Evolutionary conservation across 2,329 filamentous ascomycete genomes (phyloP), one percentile per base, ranked within the genome.

Genomic region (Hypoxylon sp.): DNA sequence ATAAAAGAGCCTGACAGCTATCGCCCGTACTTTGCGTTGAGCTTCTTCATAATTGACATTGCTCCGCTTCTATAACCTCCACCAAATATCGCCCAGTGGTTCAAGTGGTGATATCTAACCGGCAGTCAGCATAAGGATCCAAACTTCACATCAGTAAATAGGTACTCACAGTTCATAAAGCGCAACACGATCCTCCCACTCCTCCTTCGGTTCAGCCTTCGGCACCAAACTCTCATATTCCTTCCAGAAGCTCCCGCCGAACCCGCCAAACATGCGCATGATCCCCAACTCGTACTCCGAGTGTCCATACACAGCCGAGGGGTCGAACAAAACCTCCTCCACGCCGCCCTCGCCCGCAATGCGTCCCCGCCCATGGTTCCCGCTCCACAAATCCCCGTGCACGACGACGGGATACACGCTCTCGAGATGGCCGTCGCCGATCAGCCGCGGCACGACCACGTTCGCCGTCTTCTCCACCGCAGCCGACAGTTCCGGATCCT

Each of bases 181-280:
- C 60, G 75, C 74, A 19, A 96, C 74, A 12, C 93, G 79, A 71
- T 97, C 92, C n/a, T 88, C 85, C 76, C 90, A 96, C 75, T 97
- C 92, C 7, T 81, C 83, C 7, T 77, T 79, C 0, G 92, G 92
- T 68, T 96, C 89, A 6, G 88, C 86, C 74, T 88, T 95, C 0
- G 88, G 88, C 35, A 92, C 84, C 16, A 91, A 66, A 27, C 75
- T 69, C 68, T 89, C 83, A 68, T 97, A 97, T 67, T 94, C 90
- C 21, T 79, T 79, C 78, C 89, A 85, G 64, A 96, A 96, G 1
- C 66, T 70, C 0, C 70, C 63, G 0, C 85, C 85, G 70, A 95
- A 96, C 0, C 93, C 93, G 0, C 92, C 92, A 78, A 97, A 97
- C 91, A 97, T 96, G 41, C 81, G 83, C 91, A 97, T 97, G 60